Evolutionary conservation across 176 grass and related monocot species (phyloP).

Genomic region (Musa itinerans): DNA sequence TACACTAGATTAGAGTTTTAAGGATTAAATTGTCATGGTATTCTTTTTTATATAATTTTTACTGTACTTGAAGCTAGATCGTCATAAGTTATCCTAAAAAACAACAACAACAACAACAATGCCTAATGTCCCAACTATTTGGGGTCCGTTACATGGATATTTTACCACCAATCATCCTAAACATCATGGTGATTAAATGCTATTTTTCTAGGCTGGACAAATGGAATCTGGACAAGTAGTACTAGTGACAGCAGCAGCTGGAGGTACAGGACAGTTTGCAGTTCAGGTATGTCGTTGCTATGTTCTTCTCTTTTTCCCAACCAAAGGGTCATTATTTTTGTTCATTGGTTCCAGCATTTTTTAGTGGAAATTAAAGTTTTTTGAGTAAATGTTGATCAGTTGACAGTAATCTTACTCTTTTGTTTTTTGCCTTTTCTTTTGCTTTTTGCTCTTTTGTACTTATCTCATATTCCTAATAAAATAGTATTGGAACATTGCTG

Average conservation of each 20-base stretch:
- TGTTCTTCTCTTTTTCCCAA: conserved; percentile 18
- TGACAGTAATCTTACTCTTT: not conserved
- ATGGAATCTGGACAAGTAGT: conserved; percentile 76
- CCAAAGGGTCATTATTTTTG: conserved; percentile 1
- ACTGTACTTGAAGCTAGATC: not conserved
- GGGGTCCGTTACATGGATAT: not conserved
- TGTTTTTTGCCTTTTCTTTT: not conserved
- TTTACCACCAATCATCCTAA: not conserved
- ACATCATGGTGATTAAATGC: conserved; percentile 4
- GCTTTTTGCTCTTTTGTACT: not conserved
- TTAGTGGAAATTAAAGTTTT: not conserved
- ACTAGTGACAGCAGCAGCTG: conserved; percentile 90
- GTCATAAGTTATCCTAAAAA: too few relatives aligned
- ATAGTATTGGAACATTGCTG: not conserved
- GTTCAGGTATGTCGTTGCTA: conserved; percentile 59
- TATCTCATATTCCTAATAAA: not conserved
- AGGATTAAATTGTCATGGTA: not conserved
- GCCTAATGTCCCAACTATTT: too few relatives aligned
- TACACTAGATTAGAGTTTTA: not conserved
- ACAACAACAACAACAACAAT: too few relatives aligned
- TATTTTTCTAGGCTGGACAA: conserved; percentile 55
- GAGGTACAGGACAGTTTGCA: conserved; percentile 97
- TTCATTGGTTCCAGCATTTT: conserved; percentile 10
- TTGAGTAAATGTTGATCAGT: not conserved
- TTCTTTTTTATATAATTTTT: not conserved